Evolutionary conservation across 1,139 yeast genomes (phyloP).

Genomic region (Taphrina confusa): DNA sequence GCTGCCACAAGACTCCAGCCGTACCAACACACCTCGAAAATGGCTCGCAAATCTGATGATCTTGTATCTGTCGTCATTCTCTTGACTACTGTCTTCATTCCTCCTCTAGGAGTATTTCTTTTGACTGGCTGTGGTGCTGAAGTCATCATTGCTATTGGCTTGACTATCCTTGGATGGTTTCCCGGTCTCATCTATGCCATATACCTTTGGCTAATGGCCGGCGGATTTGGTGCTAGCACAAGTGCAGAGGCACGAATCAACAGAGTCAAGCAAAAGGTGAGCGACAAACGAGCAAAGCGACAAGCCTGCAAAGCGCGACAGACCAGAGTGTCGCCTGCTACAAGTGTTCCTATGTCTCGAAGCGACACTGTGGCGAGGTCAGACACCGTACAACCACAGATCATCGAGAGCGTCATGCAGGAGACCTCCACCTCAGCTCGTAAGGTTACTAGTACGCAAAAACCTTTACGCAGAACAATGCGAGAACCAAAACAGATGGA

Average conservation of each 20-base stretch:
- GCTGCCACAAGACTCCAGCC: background rate
- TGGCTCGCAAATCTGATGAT: background rate
- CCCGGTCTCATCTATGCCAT: slow-evolving; percentile 38
- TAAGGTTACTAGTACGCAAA: background rate
- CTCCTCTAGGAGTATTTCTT: slow-evolving; percentile 40
- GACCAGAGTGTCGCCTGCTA: background rate
- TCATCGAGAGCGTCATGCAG: slow-evolving; percentile 4
- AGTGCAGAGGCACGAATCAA: slow-evolving; percentile 11
- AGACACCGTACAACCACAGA: background rate
- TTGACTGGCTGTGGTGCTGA: slow-evolving; percentile 41
- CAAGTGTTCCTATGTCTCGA: too few species aligned
- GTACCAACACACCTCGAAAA: background rate
- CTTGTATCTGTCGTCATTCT: slow-evolving; percentile 18
- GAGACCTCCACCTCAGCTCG: background rate
- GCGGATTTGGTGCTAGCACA: slow-evolving; percentile 1
- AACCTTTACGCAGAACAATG: background rate
- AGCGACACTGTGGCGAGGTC: too few species aligned
- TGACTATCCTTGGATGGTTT: slow-evolving; percentile 40
- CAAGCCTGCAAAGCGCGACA: background rate
- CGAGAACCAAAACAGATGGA: background rate
- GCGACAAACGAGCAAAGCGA: background rate
- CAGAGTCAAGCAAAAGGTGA: slow-evolving; percentile 1
- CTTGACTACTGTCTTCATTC: slow-evolving; percentile 30
- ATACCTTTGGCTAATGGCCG: slow-evolving; percentile 34
- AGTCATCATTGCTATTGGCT: slow-evolving; percentile 37